Percentiles rank a stretch among this genome's conserved stretches.
Conservation (phyloP, 2,329 filamentous ascomycete genomes). For the Colletotrichum spaethianum region DNA sequence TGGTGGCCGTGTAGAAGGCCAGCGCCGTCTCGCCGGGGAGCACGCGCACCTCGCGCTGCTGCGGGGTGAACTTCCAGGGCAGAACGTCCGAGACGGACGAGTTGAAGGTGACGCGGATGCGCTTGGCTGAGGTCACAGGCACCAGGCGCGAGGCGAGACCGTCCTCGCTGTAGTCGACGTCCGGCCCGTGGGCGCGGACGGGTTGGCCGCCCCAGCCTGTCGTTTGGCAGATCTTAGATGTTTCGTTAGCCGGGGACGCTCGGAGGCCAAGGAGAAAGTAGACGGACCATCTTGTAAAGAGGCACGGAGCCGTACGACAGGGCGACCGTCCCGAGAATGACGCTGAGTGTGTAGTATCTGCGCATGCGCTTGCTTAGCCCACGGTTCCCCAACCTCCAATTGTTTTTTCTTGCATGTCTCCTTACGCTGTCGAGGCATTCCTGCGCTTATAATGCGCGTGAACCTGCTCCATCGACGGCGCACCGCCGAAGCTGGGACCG, state of each 20-base stretch:
- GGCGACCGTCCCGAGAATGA: constrained; percentile 84
- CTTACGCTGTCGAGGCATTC: constrained; percentile 72
- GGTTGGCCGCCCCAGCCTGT: constrained; percentile 95
- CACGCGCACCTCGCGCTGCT: constrained; percentile 96
- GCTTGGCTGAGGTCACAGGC: constrained; percentile 84
- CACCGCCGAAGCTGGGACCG: constrained; percentile 40
- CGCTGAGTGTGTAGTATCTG: constrained; percentile 82
- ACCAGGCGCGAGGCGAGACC: constrained; percentile 84
- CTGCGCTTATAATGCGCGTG: constrained; percentile 75
- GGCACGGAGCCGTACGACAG: constrained; percentile 88
- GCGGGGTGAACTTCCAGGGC: constrained; percentile 97
- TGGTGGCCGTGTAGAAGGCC: constrained; percentile 97
- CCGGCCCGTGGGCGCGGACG: constrained; percentile 79
- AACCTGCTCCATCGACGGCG: constrained; percentile 72
- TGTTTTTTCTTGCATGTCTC: constrained; percentile 10
- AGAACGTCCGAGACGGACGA: constrained; percentile 95
- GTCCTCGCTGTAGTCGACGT: constrained; percentile 59
- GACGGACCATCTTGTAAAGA: constrained; percentile 84
- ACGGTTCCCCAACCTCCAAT: background rate
- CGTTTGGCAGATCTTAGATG: constrained; percentile 80
- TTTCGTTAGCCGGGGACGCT: constrained; percentile 23
- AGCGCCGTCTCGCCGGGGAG: constrained; percentile 96
- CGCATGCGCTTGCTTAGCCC: constrained; percentile 41
- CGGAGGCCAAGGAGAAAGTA: background rate
- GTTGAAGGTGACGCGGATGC: constrained; percentile 96